These are phyloP conservation scores for Chlorophyllum brunneum DNA, from an alignment of 768 basidiomycete species.

Conservation along the genomic window DNA sequence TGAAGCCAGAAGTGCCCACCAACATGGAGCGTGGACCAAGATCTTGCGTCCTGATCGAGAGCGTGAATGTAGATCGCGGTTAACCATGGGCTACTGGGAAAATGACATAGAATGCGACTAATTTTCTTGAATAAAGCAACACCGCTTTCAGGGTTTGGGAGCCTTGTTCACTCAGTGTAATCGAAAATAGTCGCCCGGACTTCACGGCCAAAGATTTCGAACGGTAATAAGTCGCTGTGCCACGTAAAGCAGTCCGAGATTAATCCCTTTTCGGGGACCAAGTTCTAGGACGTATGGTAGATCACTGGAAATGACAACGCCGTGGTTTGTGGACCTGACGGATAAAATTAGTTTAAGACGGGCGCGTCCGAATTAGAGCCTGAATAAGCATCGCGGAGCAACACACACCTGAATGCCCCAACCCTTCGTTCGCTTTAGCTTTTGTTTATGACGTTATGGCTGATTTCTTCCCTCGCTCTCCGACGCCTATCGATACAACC, in stretches of 20 bases:
- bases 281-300: not conserved
- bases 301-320: not conserved
- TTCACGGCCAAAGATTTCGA: not conserved
- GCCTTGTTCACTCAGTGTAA: not conserved
- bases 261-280: not conserved
- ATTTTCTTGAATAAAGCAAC: not conserved
- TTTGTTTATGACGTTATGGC: not conserved
- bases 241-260: too few relatives aligned
- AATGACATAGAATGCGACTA: slow-evolving; percentile 6
- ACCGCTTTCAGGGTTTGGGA: slow-evolving; percentile 5
- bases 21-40: not conserved
- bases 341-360: not conserved
- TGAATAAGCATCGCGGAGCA: not conserved
- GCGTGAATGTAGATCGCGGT: slow-evolving; percentile 1
- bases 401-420: not conserved
- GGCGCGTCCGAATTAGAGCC: slow-evolving; percentile 11
- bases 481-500: too few relatives aligned
- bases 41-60: not conserved
- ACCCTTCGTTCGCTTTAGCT: not conserved
- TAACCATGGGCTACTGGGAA: not conserved
- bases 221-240: not conserved
- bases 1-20: not conserved
- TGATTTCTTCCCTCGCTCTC: slow-evolving; percentile 9
- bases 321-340: not conserved
- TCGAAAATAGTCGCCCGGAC: not conserved